Percentiles rank a stretch among this genome's conserved stretches.
Conservation (phyloP, 192 early-diverging fungal genomes). For the Coemansia sp. region DNA sequence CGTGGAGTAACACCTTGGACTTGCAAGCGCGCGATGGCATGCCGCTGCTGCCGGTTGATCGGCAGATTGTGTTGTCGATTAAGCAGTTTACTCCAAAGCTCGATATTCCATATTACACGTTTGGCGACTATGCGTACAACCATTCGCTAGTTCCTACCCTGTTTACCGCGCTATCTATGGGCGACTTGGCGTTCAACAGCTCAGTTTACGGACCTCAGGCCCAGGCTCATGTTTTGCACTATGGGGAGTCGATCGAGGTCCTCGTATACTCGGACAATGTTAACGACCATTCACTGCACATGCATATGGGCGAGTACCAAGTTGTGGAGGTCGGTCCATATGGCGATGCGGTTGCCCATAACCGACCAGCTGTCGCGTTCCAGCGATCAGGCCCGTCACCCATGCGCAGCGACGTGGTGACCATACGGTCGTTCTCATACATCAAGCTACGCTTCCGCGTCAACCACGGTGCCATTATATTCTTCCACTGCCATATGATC, state of each 20-base stretch:
- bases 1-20: background rate
- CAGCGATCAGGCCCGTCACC: conserved; percentile 55
- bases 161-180: conserved; percentile 9
- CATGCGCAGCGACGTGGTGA: conserved; percentile 47
- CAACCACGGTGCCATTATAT: background rate
- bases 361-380: background rate
- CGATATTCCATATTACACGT: background rate
- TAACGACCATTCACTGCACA: conserved; percentile 12
- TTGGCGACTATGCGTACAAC: background rate
- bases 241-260: background rate
- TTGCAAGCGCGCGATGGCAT: conserved; percentile 1
- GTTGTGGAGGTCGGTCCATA: conserved; percentile 17
- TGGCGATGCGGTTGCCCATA: background rate
- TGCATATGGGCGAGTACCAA: conserved; percentile 17
- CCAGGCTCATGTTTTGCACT: background rate
- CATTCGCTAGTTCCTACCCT: conserved; percentile 5
- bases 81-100: background rate
- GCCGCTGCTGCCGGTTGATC: background rate
- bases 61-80: background rate
- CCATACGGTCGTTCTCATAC: background rate
- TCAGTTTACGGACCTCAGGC: background rate
- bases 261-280: conserved; percentile 1
- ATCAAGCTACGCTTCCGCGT: conserved; percentile 8
- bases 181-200: background rate
- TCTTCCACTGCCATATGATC: conserved; percentile 4